These are phyloP conservation scores for Ammopiptanthus mongolicus DNA, from an alignment of 306 rosid species.

Conservation along the genomic window DNA sequence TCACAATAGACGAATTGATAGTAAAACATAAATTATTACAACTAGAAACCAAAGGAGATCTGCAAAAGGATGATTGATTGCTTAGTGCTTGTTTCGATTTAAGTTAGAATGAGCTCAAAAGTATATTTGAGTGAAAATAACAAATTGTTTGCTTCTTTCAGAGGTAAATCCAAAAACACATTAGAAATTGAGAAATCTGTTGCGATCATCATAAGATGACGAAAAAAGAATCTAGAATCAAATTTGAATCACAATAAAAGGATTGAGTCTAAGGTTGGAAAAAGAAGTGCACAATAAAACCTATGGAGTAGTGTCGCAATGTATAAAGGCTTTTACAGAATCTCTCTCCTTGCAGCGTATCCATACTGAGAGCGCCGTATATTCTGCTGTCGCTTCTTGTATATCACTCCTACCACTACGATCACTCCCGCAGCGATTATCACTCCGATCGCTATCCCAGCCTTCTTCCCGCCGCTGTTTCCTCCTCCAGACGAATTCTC, in stretches of 20 bases:
- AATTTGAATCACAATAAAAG: too few species aligned
- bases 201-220: not conserved
- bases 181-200: not conserved
- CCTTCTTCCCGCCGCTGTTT: constrained; percentile 62
- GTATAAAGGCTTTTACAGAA: constrained; percentile 33
- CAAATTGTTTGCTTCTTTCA: too few species aligned
- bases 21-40: not conserved
- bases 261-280: too few species aligned
- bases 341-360: constrained; percentile 44
- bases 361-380: constrained; percentile 56
- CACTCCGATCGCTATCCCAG: constrained; percentile 63
- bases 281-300: not conserved
- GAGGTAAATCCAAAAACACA: too few species aligned
- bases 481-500: constrained; percentile 48
- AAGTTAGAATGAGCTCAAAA: too few species aligned
- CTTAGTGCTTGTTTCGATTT: too few species aligned
- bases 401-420: constrained; percentile 51
- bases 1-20: not conserved
- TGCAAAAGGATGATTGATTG: not conserved
- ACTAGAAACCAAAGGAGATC: not conserved
- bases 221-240: constrained; percentile 32
- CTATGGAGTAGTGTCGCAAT: not conserved
- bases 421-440: constrained; percentile 38
- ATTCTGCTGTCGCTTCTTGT: constrained; percentile 72
- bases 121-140: too few species aligned